A percentile compares a stretch with the other conserved stretches of the same genome.
These are phyloP conservation scores for Penicillium glabrum DNA, from an alignment of 2,329 filamentous ascomycete genomes.

Conservation along the genomic window DNA sequence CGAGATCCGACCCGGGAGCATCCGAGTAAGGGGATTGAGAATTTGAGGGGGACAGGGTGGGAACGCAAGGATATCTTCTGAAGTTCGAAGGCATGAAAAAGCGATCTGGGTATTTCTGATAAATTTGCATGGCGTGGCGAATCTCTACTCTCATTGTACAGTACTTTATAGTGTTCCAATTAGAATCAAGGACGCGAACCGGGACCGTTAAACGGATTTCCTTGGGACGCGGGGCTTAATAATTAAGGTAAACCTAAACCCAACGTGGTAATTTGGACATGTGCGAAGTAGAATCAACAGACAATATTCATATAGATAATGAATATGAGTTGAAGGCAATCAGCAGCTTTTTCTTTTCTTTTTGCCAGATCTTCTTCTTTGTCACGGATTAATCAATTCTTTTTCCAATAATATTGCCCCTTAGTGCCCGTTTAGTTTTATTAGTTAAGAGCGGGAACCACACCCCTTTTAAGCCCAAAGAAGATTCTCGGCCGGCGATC, in stretches of 20 bases:
- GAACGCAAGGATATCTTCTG: slow-evolving; percentile 76
- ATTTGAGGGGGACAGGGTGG: slow-evolving; percentile 71
- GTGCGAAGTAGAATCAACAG: neutral
- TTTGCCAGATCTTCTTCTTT: neutral
- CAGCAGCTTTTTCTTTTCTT: neutral
- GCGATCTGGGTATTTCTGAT: neutral
- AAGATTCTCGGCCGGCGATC: slow-evolving; percentile 26
- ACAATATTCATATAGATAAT: neutral
- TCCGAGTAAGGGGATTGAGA: slow-evolving; percentile 66
- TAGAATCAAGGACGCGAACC: neutral
- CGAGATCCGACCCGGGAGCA: slow-evolving; percentile 67
- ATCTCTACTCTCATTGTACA: neutral
- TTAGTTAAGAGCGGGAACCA: neutral
- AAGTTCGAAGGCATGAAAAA: slow-evolving; percentile 8
- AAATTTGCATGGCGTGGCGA: neutral
- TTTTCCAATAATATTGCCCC: slow-evolving; percentile 10
- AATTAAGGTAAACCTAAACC: slow-evolving; percentile 19
- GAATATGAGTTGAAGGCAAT: neutral
- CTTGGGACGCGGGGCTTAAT: neutral
- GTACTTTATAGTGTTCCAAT: neutral
- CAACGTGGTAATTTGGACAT: slow-evolving; percentile 17
- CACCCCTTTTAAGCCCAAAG: slow-evolving; percentile 25
- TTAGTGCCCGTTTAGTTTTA: slow-evolving; percentile 13
- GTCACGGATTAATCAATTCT: neutral
- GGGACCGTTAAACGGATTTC: neutral